Evolutionary conservation across 805 yeast species (phyloP), one percentile per base, ranked within the genome.

Genomic region (Komagataella populi): DNA sequence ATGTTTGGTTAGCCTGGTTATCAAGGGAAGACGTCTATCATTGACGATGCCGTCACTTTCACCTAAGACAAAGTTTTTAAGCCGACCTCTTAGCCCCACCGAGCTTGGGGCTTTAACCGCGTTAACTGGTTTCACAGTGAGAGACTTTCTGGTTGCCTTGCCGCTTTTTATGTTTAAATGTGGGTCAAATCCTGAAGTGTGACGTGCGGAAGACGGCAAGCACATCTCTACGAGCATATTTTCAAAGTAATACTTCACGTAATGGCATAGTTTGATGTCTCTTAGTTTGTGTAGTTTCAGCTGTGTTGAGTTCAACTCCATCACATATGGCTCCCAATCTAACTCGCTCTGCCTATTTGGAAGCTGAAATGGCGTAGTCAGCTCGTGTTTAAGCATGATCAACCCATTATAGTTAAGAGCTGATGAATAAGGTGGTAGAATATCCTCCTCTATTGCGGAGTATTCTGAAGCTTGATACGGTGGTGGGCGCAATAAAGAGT

Each of bases 301-400:
- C 45, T 59, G 63, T 1, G 69, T 66, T 6, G 69, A 65, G 51
- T 66, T 64, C 39, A 66, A 55, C 50, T 64, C 68, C 6, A 64
- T 24, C 0, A 66, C 44, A 3, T 60, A 55, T 1, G 69, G 68
- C 22, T 46, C 49, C 39, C 45, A 50, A 7, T 23, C 46, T 14
- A 49, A 43, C 23, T 22, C 22, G 46, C 36, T 18, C 20, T 39
- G 39, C 24, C 36, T 46, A 14, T 30, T 10, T 2, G 39, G 39
- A 30, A 30, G 39, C 14, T 30, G 39, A 47, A 23, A 49, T 10
- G 49, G 49, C 6, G 52, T 20, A 2, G 17, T 16, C 22, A 23
- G 44, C 22, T 50, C 52, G 17, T 22, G 49, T 20, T 47, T 46
- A 6, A 16, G 39, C 16, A 46, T 43, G 39, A 36, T 30, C 2